Evolutionary conservation across 352 stramenopile species (phyloP), one percentile per base, ranked within the genome.

Genomic region (Phytophthora tubulina): DNA sequence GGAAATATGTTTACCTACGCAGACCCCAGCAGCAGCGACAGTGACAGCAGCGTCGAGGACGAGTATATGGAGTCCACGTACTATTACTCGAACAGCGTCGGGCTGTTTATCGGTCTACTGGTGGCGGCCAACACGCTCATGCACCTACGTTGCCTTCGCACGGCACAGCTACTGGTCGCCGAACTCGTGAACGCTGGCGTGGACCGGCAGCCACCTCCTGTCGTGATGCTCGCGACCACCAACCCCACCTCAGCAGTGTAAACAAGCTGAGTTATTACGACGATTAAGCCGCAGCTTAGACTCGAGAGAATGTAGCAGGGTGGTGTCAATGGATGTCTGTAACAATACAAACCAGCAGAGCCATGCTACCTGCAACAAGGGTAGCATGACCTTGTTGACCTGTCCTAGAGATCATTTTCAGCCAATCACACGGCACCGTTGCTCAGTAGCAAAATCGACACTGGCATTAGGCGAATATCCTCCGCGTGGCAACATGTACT

Each of bases 401-500:
- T 45, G 7, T 45, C 8, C 3, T 48, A n/a, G 38, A 3, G 13
- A 38, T 14, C 15, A 51, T 17, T 63, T 60, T 63, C 45, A 64
- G 9, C 61, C 68, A 75, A 71, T 73, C 21, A 55, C 15, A 48
- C 7, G 10, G 15, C 50, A 14, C 21, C 6, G 13, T 42, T 21
- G 17, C 5, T 4, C 8, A 32, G 30, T 30, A 21, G 17, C 8
- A 11, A 67, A 41, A 49, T 36, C 21, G 50, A 52, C 27, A 31
- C n/a, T 51, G 17, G 17, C 60, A 65, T 8, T 55, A 56, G 58
- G n/a, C 27, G 10, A 72, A 56, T 44, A 68, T 65, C 62, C 53
- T 57, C 59, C 58, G 33, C 59, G 58, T 75, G 54, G 52, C 51
- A 64, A 10, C 52, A 96, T 96, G 89, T 90, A 96, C 78, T 95